phyloP scores from a whole-genome alignment of 164 flowering plant species.

The Dillenia turbinata region DNA sequence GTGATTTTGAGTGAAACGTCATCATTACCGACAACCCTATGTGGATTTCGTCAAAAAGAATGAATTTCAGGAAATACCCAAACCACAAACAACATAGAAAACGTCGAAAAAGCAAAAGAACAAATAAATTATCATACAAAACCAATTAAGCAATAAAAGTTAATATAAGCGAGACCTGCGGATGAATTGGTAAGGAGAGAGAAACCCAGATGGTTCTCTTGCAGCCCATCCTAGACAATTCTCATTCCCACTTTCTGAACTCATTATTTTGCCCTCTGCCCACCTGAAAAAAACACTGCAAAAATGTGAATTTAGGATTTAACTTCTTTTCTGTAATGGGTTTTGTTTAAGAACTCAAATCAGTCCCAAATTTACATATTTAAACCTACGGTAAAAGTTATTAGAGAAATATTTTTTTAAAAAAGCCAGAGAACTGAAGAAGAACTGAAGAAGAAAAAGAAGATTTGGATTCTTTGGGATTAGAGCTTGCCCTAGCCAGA shows the following conservation, averaged over 20 bases:
- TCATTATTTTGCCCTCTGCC: slow-evolving; percentile 21
- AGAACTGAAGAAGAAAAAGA: no score
- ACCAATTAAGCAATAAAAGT: background rate
- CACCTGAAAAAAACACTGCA: background rate
- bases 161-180: slow-evolving; percentile 41
- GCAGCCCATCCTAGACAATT: slow-evolving; percentile 79
- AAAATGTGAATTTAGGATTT: no score
- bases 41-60: slow-evolving; percentile 8
- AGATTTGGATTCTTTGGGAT: no score
- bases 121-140: background rate
- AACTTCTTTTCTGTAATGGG: no score
- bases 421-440: no score
- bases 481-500: no score
- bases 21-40: slow-evolving; percentile 46
- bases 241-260: slow-evolving; percentile 18
- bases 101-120: background rate
- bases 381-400: no score
- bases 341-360: no score
- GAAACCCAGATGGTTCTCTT: slow-evolving; percentile 64
- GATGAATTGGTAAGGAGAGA: slow-evolving; percentile 61
- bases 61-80: background rate
- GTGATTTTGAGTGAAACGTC: slow-evolving; percentile 65
- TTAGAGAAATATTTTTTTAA: no score
- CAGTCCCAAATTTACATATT: no score
- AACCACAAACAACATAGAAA: background rate